Evolutionary conservation across 768 basidiomycete genomes (phyloP), one percentile per base, ranked within the genome.

Genomic region (Cystobasidium onofrii): DNA sequence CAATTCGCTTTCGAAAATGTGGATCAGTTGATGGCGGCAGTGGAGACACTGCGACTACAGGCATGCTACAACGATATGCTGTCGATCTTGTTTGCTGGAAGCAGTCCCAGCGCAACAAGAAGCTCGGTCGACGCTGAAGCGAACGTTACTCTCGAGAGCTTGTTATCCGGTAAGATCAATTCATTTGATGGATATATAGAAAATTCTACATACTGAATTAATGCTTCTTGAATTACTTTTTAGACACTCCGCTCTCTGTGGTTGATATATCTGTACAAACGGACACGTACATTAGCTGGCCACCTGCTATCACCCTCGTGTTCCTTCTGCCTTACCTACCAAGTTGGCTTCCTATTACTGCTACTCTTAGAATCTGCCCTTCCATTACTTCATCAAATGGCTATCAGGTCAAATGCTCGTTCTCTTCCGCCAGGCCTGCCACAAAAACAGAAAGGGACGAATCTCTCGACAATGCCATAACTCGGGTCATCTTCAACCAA

Each of bases 321-420:
- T 71, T n/a, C 31, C 29, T 60, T 7, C 55, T 71, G 17, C 55
- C 69, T 25, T 36, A 36, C 18, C n/a, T 71, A 13, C 69, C 69
- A 27, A 46, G 69, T 52, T 36, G 54, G 69, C 36, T 71, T n/a
- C 54, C 69, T n/a, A n/a, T 71, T 13, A 15, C 55, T 13, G 7
- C 54, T 20, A 17, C 25, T n/a, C 1, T 71, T 27, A 2, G 34
- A 6, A 60, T 71, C 41, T 17, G 46, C 15, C 55, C 55, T 25
- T 71, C 69, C 12, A 2, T 7, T n/a, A 23, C 33, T 12, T 23
- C 10, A 33, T 36, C 54, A 25, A 31, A 54, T 29, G 69, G 69
- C 3, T 61, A 15, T 36, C 10, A 9, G 2, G 63, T 64, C 33
- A 13, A 3, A 1, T 34, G 18, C 39, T 6, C 3, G 12, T 46